phyloP scores from a whole-genome alignment of 2,329 filamentous ascomycete genomes.

The Metarhizium brunneum region DNA sequence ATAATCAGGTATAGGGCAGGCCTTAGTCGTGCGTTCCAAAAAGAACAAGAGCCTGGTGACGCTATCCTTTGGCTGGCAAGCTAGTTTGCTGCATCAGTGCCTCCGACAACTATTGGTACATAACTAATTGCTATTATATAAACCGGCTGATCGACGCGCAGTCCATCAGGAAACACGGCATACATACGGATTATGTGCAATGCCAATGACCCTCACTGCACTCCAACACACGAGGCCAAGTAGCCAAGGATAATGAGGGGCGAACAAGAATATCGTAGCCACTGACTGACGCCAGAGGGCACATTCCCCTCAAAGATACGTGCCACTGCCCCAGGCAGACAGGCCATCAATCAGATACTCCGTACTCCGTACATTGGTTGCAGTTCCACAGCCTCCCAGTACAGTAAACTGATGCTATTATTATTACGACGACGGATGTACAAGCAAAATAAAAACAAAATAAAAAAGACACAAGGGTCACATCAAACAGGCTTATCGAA shows the following conservation, averaged over 20 bases:
- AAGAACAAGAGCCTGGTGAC: no score
- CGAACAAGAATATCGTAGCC: not conserved
- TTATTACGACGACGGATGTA: no score
- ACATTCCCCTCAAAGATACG: not conserved
- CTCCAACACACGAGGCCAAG: conserved; percentile 27
- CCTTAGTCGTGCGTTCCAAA: not conserved
- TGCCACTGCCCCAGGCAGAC: no score
- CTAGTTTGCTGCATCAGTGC: not conserved
- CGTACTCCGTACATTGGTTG: not conserved
- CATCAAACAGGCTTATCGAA: not conserved
- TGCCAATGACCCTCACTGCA: not conserved
- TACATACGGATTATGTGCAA: not conserved
- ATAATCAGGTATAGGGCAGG: not conserved
- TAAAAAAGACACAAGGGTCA: no score
- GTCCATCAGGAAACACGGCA: not conserved
- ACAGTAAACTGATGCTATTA: not conserved
- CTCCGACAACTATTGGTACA: no score
- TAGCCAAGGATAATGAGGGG: conserved; percentile 35
- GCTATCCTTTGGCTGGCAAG: not conserved
- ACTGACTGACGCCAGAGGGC: not conserved
- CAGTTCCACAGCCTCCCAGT: not conserved
- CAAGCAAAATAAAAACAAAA: no score
- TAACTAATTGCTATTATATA: no score
- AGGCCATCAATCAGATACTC: not conserved
- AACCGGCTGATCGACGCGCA: not conserved